A percentile compares a stretch with the other conserved stretches of the same genome.
Evolutionary conservation across 1,284 basidiomycete genomes (phyloP).

Genomic region (Prillingera fragicola): DNA sequence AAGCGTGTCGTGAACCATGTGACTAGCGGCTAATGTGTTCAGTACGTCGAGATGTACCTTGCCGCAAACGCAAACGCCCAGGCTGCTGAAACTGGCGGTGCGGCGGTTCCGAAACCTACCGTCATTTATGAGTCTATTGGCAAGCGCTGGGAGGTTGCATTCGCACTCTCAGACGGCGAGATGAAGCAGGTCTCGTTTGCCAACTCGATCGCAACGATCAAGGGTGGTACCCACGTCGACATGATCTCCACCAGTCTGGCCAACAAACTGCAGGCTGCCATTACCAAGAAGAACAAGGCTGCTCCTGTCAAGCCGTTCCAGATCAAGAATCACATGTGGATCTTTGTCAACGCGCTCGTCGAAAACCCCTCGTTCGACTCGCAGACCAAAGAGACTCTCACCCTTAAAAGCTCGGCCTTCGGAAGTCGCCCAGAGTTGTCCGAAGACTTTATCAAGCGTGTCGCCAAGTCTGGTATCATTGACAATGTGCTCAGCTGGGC

Average conservation of each 20-base stretch:
- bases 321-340: slow-evolving; percentile 97
- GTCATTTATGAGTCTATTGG: slow-evolving; percentile 77
- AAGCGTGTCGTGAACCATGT: slow-evolving; percentile 6
- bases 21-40: slow-evolving; percentile 1
- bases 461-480: slow-evolving; percentile 82
- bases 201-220: slow-evolving; percentile 95
- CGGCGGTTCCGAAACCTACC: slow-evolving; percentile 65
- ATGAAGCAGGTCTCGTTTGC: slow-evolving; percentile 96
- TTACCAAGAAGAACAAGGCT: slow-evolving; percentile 95
- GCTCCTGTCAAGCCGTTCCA: slow-evolving; percentile 86
- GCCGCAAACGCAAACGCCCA: slow-evolving; percentile 57
- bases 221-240: slow-evolving; percentile 93
- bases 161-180: slow-evolving; percentile 78
- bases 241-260: slow-evolving; percentile 84
- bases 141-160: slow-evolving; percentile 89
- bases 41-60: slow-evolving; percentile 91
- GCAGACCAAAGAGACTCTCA: slow-evolving; percentile 97
- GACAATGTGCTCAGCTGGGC: slow-evolving; percentile 94
- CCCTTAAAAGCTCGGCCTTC: slow-evolving; percentile 82
- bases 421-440: slow-evolving; percentile 78
- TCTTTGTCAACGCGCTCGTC: slow-evolving; percentile 94
- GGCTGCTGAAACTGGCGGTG: slow-evolving; percentile 63
- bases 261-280: slow-evolving; percentile 65
- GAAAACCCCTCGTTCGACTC: slow-evolving; percentile 99
- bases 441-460: slow-evolving; percentile 96